Evolutionary conservation across 2,329 filamentous ascomycete genomes (phyloP).

Genomic region (Aureobasidium leucospermi): DNA sequence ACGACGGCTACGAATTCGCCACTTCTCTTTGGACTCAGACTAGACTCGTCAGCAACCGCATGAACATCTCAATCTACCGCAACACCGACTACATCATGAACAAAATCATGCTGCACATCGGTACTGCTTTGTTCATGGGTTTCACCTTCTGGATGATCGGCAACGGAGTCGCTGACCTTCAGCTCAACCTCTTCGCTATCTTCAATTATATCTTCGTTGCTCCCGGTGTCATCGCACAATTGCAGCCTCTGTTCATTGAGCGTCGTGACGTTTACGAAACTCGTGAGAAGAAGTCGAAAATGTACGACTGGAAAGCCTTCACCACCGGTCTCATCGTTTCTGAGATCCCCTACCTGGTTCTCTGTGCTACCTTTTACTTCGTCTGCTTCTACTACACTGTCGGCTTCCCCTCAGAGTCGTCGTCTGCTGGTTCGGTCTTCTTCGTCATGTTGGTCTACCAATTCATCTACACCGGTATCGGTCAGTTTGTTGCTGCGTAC

Average conservation of each 20-base stretch:
- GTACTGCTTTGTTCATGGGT: conserved; percentile 42
- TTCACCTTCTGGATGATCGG: conserved; percentile 43
- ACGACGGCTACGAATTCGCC: conserved; percentile 39
- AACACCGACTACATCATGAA: conserved; percentile 61
- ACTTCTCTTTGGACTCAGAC: conserved; percentile 37
- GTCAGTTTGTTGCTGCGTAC: conserved; percentile 48
- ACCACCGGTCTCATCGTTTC: conserved; percentile 62
- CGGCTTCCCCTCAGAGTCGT: conserved; percentile 36
- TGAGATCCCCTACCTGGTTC: conserved; percentile 59
- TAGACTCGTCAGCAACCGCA: conserved; percentile 36
- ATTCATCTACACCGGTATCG: conserved; percentile 47
- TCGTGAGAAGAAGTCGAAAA: conserved; percentile 56
- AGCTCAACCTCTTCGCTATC: conserved; percentile 27
- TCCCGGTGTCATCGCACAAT: conserved; percentile 46
- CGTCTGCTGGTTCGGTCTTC: conserved; percentile 39
- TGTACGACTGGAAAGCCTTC: conserved; percentile 69
- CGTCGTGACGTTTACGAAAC: conserved; percentile 53
- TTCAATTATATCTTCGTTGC: conserved; percentile 31
- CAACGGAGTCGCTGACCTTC: conserved; percentile 29
- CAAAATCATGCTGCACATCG: conserved; percentile 52
- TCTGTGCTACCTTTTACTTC: conserved; percentile 53
- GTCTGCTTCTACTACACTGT: conserved; percentile 30
- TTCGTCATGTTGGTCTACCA: conserved; percentile 49
- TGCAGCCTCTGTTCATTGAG: conserved; percentile 53
- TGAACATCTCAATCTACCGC: conserved; percentile 55